A percentile compares a stretch with the other conserved stretches of the same genome.
Conservation (phyloP, 1,284 basidiomycete genomes). For the Hemileia vastatrix region DNA sequence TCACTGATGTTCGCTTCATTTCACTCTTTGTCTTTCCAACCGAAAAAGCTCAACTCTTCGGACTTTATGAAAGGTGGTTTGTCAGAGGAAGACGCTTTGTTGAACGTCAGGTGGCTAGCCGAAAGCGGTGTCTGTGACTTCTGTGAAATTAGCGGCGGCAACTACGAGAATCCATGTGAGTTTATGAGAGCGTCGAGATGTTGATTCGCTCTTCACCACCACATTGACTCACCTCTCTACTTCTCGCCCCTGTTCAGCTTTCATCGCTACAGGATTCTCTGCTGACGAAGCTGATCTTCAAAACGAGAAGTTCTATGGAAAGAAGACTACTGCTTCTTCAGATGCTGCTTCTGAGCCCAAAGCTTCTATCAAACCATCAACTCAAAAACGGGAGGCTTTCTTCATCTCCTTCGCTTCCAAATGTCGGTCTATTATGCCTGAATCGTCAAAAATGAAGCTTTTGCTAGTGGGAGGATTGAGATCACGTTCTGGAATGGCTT, state of each 20-base stretch:
- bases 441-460: conserved; percentile 28
- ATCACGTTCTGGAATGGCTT: conserved; percentile 35
- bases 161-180: conserved; percentile 39
- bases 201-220: not conserved
- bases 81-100: conserved; percentile 42
- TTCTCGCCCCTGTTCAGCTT: conserved; percentile 20
- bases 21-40: not conserved
- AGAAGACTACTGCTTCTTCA: conserved; percentile 10
- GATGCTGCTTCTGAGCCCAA: conserved; percentile 21
- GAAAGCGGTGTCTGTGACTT: conserved; percentile 36
- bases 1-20: not conserved
- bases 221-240: not conserved
- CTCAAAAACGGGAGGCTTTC: conserved; percentile 37
- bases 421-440: conserved; percentile 28
- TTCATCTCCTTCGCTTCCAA: conserved; percentile 38
- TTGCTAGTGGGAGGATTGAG: conserved; percentile 39
- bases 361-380: conserved; percentile 23
- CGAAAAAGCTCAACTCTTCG: conserved; percentile 31
- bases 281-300: conserved; percentile 27
- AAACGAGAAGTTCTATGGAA: conserved; percentile 25
- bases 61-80: conserved; percentile 41
- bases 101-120: conserved; percentile 40
- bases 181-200: not conserved
- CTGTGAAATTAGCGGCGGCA: conserved; percentile 43
- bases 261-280: conserved; percentile 32